Conservation (phyloP, 768 basidiomycete species). For the Plicaturopsis crispa region DNA sequence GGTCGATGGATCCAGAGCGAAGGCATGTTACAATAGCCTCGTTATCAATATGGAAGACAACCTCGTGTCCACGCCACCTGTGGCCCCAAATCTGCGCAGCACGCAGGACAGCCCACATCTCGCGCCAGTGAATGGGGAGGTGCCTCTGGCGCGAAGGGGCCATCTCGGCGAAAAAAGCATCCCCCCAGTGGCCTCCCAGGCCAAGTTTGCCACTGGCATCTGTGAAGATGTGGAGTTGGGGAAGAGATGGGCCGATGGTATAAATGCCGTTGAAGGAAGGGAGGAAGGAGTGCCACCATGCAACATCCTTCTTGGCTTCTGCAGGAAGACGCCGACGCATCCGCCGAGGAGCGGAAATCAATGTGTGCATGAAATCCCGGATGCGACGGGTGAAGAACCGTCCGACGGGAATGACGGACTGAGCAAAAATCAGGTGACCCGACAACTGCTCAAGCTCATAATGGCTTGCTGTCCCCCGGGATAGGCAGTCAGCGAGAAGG, state of each 20-base stretch:
- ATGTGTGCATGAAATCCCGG: constrained; percentile 19
- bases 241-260: constrained; percentile 9
- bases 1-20: constrained; percentile 6
- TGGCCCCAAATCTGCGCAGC: constrained; percentile 18
- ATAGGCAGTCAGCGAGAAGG: constrained; percentile 4
- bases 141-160: constrained; percentile 8
- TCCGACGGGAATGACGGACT: constrained; percentile 24
- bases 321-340: constrained; percentile 16
- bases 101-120: constrained; percentile 12
- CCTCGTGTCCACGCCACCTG: constrained; percentile 13
- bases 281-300: constrained; percentile 21
- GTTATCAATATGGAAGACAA: constrained; percentile 18
- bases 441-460: constrained; percentile 12
- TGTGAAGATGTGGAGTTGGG: constrained; percentile 1
- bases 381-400: constrained; percentile 20
- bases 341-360: constrained; percentile 14
- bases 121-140: constrained; percentile 16
- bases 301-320: constrained; percentile 14
- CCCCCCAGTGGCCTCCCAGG: constrained; percentile 10
- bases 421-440: constrained; percentile 26
- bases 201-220: constrained; percentile 7
- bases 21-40: constrained; percentile 11
- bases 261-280: constrained; percentile 13
- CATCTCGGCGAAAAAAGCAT: constrained; percentile 9
- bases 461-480: constrained; percentile 1